Percentiles rank a stretch among this genome's conserved stretches.
Evolutionary conservation across 2,329 filamentous ascomycete genomes (phyloP).

Genomic region (Pyrenophora tritici-repentis): DNA sequence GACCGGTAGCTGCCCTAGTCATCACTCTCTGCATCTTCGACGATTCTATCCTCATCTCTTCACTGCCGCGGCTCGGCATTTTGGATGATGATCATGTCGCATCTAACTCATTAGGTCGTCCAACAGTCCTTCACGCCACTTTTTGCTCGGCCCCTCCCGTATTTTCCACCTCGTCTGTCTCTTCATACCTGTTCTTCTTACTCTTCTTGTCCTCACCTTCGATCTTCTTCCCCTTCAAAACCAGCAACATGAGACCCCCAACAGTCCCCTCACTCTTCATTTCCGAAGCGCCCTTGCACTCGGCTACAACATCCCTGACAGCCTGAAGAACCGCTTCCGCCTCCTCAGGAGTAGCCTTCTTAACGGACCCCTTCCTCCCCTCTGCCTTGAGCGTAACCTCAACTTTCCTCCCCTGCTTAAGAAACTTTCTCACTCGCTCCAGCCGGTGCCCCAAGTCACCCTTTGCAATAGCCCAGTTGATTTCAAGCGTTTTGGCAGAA

Average conservation of each 20-base stretch:
- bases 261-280: conserved; percentile 34
- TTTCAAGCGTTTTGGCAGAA: conserved; percentile 74
- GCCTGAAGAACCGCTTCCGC: conserved; percentile 58
- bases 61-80: conserved; percentile 1
- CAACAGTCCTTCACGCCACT: neutral
- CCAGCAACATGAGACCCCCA: conserved; percentile 40
- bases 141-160: neutral
- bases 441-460: conserved; percentile 71
- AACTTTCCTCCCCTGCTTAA: conserved; percentile 75
- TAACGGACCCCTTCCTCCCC: conserved; percentile 58
- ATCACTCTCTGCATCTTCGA: neutral
- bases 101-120: neutral
- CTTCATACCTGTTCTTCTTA: no score
- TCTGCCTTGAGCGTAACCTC: conserved; percentile 72
- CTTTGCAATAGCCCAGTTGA: conserved; percentile 83
- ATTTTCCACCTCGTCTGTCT: no score
- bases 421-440: conserved; percentile 64
- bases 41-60: neutral
- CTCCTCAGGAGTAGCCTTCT: conserved; percentile 65
- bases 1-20: neutral
- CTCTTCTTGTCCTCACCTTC: conserved; percentile 20
- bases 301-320: conserved; percentile 53
- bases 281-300: conserved; percentile 39
- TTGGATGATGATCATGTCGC: no score
- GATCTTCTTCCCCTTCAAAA: conserved; percentile 36